These are phyloP conservation scores for Exsudoporus frostii DNA, from an alignment of 768 basidiomycete genomes.

Conservation along the genomic window DNA sequence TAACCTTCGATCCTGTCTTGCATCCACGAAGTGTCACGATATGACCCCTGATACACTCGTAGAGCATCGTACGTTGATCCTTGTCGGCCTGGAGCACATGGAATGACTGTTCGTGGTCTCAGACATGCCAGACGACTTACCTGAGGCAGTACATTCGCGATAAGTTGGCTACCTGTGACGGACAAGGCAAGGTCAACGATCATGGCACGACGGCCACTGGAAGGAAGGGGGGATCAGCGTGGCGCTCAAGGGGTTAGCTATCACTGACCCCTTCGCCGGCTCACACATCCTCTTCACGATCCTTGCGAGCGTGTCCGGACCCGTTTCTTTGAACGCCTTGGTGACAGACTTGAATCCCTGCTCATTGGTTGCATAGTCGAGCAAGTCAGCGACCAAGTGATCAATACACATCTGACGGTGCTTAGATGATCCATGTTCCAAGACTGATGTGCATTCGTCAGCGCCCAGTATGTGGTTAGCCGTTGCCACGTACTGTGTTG, in stretches of 20 bases:
- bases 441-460: slow-evolving; percentile 42
- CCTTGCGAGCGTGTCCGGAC: slow-evolving; percentile 68
- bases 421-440: slow-evolving; percentile 79
- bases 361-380: slow-evolving; percentile 77
- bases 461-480: background rate
- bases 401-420: slow-evolving; percentile 76
- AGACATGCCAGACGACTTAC: slow-evolving; percentile 37
- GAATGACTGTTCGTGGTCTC: slow-evolving; percentile 7
- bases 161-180: slow-evolving; percentile 80
- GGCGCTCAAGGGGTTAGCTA: background rate
- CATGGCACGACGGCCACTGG: slow-evolving; percentile 71
- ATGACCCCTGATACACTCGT: slow-evolving; percentile 83
- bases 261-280: slow-evolving; percentile 67
- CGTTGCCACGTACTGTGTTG: slow-evolving; percentile 64
- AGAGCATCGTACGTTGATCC: slow-evolving; percentile 77
- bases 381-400: slow-evolving; percentile 70
- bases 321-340: slow-evolving; percentile 84
- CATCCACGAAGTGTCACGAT: slow-evolving; percentile 89
- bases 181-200: slow-evolving; percentile 84
- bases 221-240: slow-evolving; percentile 22
- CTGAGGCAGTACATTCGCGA: slow-evolving; percentile 75
- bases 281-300: slow-evolving; percentile 84
- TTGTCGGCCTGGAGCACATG: slow-evolving; percentile 62
- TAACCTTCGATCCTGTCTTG: slow-evolving; percentile 89
- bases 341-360: slow-evolving; percentile 87